Evolutionary conservation across 768 basidiomycete genomes (phyloP).

Genomic region (Leccinellum rugosiceps): DNA sequence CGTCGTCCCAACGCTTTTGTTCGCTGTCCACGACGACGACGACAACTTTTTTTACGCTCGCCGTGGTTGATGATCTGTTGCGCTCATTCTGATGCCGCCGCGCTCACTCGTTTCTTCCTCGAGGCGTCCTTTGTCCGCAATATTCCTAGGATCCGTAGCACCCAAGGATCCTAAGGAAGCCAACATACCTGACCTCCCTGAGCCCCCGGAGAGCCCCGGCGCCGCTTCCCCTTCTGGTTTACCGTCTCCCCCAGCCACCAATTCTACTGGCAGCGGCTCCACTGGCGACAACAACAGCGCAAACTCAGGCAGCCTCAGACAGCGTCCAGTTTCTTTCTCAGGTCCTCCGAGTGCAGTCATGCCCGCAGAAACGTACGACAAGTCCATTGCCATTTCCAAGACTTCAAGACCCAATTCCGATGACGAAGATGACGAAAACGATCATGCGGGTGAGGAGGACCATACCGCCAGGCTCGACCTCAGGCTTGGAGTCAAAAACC

Average conservation of each 20-base stretch:
- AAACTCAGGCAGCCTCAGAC: conserved; percentile 39
- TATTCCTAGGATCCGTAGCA: conserved; percentile 49
- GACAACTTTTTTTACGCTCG: conserved; percentile 4
- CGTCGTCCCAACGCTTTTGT: conserved; percentile 18
- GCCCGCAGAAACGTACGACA: conserved; percentile 40
- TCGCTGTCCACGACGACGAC: conserved; percentile 29
- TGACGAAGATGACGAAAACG: conserved; percentile 49
- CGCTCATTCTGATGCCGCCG: conserved; percentile 43
- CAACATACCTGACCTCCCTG: conserved; percentile 64
- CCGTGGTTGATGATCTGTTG: conserved; percentile 29
- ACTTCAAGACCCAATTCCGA: conserved; percentile 33
- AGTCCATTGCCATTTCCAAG: conserved; percentile 25
- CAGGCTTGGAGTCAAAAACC: conserved; percentile 33
- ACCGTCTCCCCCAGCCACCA: conserved; percentile 82
- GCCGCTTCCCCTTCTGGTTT: conserved; percentile 59
- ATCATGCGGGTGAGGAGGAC: conserved; percentile 57
- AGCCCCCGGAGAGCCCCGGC: conserved; percentile 60
- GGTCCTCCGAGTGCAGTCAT: conserved; percentile 33
- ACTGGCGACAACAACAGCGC: conserved; percentile 56
- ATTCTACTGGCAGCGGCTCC: conserved; percentile 80
- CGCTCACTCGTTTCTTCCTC: conserved; percentile 41
- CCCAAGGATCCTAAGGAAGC: conserved; percentile 36
- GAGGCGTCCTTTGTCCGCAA: conserved; percentile 59
- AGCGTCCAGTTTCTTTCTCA: conserved; percentile 30
- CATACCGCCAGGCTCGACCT: conserved; percentile 53